Evolutionary conservation across 306 rosid species (phyloP).

Genomic region (Pueraria montana): DNA sequence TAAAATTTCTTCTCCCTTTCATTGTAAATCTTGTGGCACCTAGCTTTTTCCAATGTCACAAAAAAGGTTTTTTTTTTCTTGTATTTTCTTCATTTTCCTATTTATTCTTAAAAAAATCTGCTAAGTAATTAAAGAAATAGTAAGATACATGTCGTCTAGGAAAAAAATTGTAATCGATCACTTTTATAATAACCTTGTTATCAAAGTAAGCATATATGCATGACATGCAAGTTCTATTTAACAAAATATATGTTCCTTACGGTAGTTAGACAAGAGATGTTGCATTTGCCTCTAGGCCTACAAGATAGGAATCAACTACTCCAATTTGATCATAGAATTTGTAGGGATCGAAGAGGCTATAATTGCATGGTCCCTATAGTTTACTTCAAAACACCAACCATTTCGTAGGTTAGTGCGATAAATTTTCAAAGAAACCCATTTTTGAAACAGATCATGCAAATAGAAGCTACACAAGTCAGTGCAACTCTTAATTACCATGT

Average conservation of each 20-base stretch:
- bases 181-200: not conserved
- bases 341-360: conserved; percentile 57
- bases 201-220: conserved; percentile 28
- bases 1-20: not conserved
- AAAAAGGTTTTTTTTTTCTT: not conserved
- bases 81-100: not conserved
- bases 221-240: conserved; percentile 49
- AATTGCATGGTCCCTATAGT: conserved; percentile 67
- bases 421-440: conserved; percentile 57
- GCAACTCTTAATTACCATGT: conserved; percentile 53
- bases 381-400: conserved; percentile 64
- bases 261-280: conserved; percentile 75
- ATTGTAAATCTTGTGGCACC: not conserved
- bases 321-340: conserved; percentile 61
- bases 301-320: conserved; percentile 51
- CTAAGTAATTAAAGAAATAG: not conserved
- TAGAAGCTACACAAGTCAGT: conserved; percentile 48
- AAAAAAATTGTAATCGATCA: not conserved
- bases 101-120: not conserved
- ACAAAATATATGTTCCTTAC: conserved; percentile 44
- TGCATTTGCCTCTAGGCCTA: conserved; percentile 55
- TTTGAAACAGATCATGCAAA: conserved; percentile 74
- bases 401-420: conserved; percentile 53
- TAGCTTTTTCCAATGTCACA: not conserved
- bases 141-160: not conserved